These are phyloP conservation scores for Saksenaea vasiformis DNA, from an alignment of 371 early-diverging fungal species.

Conservation along the genomic window DNA sequence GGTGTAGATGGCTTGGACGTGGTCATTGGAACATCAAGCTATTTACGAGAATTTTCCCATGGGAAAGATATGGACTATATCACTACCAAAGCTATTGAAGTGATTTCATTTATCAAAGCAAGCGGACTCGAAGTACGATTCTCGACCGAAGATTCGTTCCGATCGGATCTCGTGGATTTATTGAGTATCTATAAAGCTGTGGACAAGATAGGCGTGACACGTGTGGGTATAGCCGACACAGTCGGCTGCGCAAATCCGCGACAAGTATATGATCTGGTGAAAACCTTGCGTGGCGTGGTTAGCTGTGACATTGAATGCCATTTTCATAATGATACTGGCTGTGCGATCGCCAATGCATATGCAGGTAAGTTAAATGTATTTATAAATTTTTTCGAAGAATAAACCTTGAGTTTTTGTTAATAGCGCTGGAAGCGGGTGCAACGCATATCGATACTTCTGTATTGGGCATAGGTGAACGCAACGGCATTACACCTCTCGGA, in stretches of 20 bases:
- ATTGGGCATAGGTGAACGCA: conserved; percentile 97
- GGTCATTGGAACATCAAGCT: conserved; percentile 95
- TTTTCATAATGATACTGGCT: conserved; percentile 99
- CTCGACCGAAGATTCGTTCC: conserved; percentile 97
- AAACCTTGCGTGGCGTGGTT: conserved; percentile 91
- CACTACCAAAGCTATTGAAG: conserved; percentile 90
- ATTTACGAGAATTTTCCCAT: conserved; percentile 93
- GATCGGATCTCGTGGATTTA: conserved; percentile 93
- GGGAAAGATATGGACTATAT: conserved; percentile 98
- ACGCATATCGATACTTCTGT: conserved; percentile 98
- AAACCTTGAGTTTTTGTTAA: not conserved
- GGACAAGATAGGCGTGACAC: conserved; percentile 94
- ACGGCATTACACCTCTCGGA: conserved; percentile 96
- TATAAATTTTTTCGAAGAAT: not conserved
- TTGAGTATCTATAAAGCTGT: conserved; percentile 92
- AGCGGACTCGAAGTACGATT: conserved; percentile 96
- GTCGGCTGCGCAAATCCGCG: conserved; percentile 97
- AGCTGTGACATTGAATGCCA: conserved; percentile 98
- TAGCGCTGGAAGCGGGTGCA: conserved; percentile 93
- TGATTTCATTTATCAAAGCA: conserved; percentile 91
- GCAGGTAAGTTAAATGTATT: conserved; percentile 52
- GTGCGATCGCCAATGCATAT: conserved; percentile 96
- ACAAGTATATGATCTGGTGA: conserved; percentile 96
- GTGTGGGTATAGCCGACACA: conserved; percentile 98
- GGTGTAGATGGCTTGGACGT: conserved; percentile 96